Evolutionary conservation across 495 filamentous ascomycete genomes (phyloP).

Genomic region (Lasiosphaeris hirsuta): DNA sequence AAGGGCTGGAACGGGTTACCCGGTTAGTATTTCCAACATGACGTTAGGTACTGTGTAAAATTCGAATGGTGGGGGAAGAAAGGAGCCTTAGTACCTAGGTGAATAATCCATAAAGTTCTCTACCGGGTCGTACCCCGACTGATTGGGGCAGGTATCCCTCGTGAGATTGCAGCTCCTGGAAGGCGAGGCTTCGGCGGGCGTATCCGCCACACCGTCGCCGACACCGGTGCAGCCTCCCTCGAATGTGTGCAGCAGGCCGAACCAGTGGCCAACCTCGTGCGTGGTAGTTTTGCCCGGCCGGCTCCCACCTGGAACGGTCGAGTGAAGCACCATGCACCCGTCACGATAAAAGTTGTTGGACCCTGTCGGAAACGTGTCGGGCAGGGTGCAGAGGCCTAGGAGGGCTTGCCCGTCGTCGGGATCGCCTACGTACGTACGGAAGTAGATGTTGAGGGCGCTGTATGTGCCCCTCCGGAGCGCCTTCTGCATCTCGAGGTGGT

Average conservation of each 20-base stretch:
- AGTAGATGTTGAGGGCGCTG: conserved; percentile 4
- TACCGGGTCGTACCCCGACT: neutral
- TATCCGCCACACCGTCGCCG: conserved; percentile 1
- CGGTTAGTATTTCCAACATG: no score
- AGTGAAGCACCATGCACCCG: neutral
- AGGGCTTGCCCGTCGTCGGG: neutral
- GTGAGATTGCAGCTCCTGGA: neutral
- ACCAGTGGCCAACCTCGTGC: conserved; percentile 55
- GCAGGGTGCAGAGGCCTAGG: neutral
- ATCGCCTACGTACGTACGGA: neutral
- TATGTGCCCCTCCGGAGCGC: conserved; percentile 1
- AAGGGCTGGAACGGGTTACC: neutral
- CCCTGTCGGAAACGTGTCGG: neutral
- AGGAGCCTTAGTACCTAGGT: neutral
- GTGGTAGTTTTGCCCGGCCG: conserved; percentile 48
- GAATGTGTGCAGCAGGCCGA: conserved; percentile 53
- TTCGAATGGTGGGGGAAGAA: neutral
- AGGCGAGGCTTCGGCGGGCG: neutral
- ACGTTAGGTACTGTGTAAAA: neutral
- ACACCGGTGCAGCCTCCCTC: conserved; percentile 29
- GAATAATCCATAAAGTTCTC: conserved; percentile 1
- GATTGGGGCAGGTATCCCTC: neutral
- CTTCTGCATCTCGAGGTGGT: neutral
- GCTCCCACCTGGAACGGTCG: conserved; percentile 23
- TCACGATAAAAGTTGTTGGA: neutral